Evolutionary conservation across 225 moss, liverwort and hornwort species (phyloP).

Genomic region (Straminergon stramineum): DNA sequence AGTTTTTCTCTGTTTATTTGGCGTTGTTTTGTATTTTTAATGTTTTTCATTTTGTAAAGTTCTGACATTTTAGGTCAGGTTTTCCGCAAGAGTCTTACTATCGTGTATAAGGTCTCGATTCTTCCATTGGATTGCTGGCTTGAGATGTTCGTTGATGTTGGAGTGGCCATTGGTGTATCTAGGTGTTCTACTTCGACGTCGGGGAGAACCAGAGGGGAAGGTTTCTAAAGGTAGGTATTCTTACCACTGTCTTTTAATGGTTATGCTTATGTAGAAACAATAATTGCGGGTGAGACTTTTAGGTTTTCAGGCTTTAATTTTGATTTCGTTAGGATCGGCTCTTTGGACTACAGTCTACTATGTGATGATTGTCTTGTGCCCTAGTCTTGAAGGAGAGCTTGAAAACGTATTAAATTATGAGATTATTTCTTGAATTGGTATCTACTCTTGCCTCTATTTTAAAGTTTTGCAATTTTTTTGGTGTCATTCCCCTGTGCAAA

Average conservation of each 20-base stretch:
- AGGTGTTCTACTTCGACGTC: slow-evolving; percentile 63
- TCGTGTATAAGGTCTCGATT: background rate
- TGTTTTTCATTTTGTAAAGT: background rate
- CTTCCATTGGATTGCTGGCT: background rate
- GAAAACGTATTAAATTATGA: background rate
- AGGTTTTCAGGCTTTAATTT: background rate
- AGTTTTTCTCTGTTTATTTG: background rate
- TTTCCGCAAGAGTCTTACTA: background rate
- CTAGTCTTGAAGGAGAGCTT: background rate
- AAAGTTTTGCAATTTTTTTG: background rate
- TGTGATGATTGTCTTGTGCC: background rate
- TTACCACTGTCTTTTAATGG: background rate
- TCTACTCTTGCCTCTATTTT: background rate
- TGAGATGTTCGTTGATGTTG: background rate
- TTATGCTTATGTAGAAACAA: background rate
- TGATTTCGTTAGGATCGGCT: background rate
- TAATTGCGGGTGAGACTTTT: background rate
- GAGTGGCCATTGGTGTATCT: slow-evolving; percentile 1
- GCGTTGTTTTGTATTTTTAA: background rate
- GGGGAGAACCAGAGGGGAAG: slow-evolving; percentile 58
- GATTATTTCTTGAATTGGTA: background rate
- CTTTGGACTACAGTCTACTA: background rate
- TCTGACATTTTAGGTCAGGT: background rate
- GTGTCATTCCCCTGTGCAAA: background rate
- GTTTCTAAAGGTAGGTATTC: slow-evolving; percentile 37